Evolutionary conservation across 257 asterid species (phyloP).

Genomic region (Petunia axillaris): DNA sequence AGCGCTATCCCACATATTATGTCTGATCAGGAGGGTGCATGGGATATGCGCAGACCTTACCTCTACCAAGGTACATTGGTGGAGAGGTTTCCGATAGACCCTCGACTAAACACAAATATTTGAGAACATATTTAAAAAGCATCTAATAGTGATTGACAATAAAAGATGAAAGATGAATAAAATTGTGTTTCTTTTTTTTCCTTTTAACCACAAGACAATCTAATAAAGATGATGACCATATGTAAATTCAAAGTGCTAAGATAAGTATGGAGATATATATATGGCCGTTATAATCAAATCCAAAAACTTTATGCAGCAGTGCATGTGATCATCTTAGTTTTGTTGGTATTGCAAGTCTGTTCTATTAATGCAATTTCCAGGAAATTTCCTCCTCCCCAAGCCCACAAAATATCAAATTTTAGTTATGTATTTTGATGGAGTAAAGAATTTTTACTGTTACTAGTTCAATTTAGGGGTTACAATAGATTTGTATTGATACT

Average conservation of each 20-base stretch:
- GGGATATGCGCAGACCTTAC: no score
- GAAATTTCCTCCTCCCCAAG: slow-evolving; percentile 18
- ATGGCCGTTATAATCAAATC: neutral
- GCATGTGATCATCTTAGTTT: slow-evolving; percentile 1
- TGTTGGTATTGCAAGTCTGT: neutral
- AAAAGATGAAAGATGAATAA: neutral
- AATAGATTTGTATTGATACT: no score
- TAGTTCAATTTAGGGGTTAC: no score
- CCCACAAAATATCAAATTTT: neutral
- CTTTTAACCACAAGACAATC: neutral
- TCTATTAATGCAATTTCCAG: slow-evolving; percentile 1
- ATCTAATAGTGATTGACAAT: neutral
- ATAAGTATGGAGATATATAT: neutral
- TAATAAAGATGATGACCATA: neutral
- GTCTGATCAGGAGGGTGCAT: no score
- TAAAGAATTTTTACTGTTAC: no score
- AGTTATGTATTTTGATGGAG: no score
- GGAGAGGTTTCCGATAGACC: no score
- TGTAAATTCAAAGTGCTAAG: neutral
- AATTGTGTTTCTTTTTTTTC: neutral
- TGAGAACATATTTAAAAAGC: no score
- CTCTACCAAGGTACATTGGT: no score
- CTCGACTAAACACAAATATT: no score
- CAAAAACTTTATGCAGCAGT: neutral
- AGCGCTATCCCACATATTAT: no score